These are phyloP conservation scores for Chytridium lagenaria DNA, from an alignment of 371 early-diverging fungal species.

Conservation along the genomic window DNA sequence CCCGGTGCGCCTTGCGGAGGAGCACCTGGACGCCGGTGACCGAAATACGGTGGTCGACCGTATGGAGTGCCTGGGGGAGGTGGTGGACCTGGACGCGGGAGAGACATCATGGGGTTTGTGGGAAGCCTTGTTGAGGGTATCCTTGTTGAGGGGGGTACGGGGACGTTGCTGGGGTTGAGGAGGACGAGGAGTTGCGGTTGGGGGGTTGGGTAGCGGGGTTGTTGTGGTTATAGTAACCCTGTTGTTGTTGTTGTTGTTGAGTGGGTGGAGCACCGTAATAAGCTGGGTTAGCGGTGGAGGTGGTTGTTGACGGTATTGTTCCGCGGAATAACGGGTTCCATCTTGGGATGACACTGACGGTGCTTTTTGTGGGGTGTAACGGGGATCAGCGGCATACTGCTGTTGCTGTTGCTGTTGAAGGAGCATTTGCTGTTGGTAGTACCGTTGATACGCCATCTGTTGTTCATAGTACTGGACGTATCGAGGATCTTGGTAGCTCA, in stretches of 20 bases:
- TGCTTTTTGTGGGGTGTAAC: not conserved
- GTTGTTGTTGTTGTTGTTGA: not conserved
- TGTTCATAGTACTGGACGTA: slow-evolving; percentile 37
- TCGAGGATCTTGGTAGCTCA: slow-evolving; percentile 36
- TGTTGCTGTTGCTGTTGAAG: slow-evolving; percentile 27
- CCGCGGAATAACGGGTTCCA: not conserved
- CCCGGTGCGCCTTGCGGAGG: not conserved
- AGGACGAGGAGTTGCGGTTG: not conserved
- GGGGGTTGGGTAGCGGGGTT: not conserved
- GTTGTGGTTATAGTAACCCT: not conserved
- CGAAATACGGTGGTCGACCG: not conserved
- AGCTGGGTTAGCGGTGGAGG: not conserved
- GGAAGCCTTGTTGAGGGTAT: slow-evolving; percentile 11
- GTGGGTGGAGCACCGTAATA: slow-evolving; percentile 13
- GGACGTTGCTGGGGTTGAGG: slow-evolving; percentile 19
- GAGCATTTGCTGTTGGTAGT: slow-evolving; percentile 25
- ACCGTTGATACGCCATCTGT: slow-evolving; percentile 23
- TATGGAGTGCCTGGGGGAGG: slow-evolving; percentile 1
- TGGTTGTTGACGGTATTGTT: not conserved
- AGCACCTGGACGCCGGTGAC: not conserved
- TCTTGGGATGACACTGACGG: not conserved
- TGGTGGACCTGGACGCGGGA: slow-evolving; percentile 4
- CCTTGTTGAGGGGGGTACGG: not conserved
- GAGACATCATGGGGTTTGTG: not conserved
- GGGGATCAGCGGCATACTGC: slow-evolving; percentile 21